A percentile compares a stretch with the other conserved stretches of the same genome.
phyloP scores from a whole-genome alignment of 2,329 filamentous ascomycete species.

The Cladobotryum mycophilum region DNA sequence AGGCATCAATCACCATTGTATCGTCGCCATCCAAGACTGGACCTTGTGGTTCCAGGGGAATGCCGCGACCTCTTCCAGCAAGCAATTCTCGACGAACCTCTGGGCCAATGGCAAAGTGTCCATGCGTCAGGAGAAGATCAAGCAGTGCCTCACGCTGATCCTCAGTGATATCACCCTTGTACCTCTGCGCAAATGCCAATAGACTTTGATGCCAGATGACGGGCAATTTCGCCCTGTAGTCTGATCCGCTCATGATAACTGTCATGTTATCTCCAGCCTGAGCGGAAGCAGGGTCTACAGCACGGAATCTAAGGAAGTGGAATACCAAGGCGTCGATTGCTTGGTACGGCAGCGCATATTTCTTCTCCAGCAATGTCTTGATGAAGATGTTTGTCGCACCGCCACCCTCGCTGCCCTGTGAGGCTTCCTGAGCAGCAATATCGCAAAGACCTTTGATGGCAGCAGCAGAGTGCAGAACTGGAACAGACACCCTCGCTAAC shows the following conservation, averaged over 20 bases:
- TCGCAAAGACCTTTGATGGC: conserved; percentile 90
- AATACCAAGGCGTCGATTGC: conserved; percentile 93
- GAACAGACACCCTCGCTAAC: conserved; percentile 76
- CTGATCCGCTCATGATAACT: conserved; percentile 37
- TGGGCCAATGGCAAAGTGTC: conserved; percentile 82
- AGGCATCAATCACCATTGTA: conserved; percentile 71
- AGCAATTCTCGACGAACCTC: conserved; percentile 86
- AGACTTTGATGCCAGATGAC: conserved; percentile 96
- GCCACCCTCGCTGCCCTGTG: conserved; percentile 74
- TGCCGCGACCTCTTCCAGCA: conserved; percentile 78
- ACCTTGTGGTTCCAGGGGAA: conserved; percentile 52
- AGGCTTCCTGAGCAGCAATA: conserved; percentile 85
- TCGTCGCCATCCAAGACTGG: conserved; percentile 69
- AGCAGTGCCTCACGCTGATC: conserved; percentile 88
- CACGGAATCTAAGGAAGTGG: conserved; percentile 88
- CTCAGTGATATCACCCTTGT: conserved; percentile 93
- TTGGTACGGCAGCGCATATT: conserved; percentile 91
- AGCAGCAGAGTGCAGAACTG: conserved; percentile 85
- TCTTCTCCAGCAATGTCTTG: conserved; percentile 87
- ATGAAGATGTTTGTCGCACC: conserved; percentile 95
- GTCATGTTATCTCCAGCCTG: conserved; percentile 49
- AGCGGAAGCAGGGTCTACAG: conserved; percentile 53
- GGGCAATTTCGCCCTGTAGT: conserved; percentile 61
- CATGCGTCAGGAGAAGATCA: conserved; percentile 76
- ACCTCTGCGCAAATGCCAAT: conserved; percentile 85